Evolutionary conservation across 2,329 filamentous ascomycete species (phyloP), one percentile per base, ranked within the genome.

Genomic region (Alternaria brassicae): DNA sequence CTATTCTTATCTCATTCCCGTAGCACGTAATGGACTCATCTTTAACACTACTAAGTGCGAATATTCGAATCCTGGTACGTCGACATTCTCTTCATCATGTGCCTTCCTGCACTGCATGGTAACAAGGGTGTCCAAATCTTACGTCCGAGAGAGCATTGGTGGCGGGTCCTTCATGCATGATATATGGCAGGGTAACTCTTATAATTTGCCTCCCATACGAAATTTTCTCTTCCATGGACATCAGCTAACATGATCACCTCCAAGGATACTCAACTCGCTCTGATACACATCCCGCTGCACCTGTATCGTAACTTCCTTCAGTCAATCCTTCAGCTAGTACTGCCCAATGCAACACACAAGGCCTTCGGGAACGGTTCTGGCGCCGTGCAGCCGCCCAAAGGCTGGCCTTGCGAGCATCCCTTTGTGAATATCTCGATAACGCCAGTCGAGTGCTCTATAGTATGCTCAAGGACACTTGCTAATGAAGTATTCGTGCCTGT

Each of bases 391-490:
- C 68, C 74, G 17, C 72, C 71, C 23, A 77, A 74, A 55, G 74
- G 77, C 15, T 83, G 80, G 84, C 80, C 79, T 15, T 81, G 76
- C 63, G 82, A 82, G 73, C 90, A 95, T 78, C 88, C 88, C 42
- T 98, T 99, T 78, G 85, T 97, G 76, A 98, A 98, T 77, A 88
- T 99, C 68, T 96, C 92, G 63, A 86, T 98, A 71, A 98, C 93
- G 0, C 92, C 93, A 0, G 86, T 96, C 55, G 95, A 97, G 78
- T 96, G 92, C 80, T 97, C 93, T 4, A 86, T 99, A 52, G 92
- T 96, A 53, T 98, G 94, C 74, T 90, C 94, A 62, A 87, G 87
- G 59, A 83, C 86, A 40, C 89, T 92, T 80, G 90, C 91, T 6
- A 82, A 87, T 45, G 85, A 87, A 54, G 86, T 96, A 57, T 96